Evolutionary conservation across 257 asterid species (phyloP).

Genomic region (Eustoma russellianum): DNA sequence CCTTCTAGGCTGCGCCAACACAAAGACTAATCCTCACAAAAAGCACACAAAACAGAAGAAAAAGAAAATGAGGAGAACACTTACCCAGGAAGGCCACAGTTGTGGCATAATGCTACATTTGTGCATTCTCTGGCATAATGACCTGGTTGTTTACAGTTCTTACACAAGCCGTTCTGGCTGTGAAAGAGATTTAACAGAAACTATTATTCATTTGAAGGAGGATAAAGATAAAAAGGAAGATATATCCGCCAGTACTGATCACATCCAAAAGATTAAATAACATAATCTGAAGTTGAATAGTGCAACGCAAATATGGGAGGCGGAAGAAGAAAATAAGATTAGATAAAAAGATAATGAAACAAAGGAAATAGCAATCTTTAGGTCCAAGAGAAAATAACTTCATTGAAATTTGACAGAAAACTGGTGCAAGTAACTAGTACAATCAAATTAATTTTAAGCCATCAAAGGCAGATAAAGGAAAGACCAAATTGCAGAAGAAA

Average conservation of each 20-base stretch:
- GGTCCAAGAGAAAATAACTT: too few species aligned
- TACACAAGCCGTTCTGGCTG: slow-evolving; percentile 79
- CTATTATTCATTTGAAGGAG: neutral
- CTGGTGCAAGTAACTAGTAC: too few species aligned
- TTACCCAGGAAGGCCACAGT: slow-evolving; percentile 98
- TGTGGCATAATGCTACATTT: slow-evolving; percentile 89
- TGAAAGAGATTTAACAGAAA: slow-evolving; percentile 17
- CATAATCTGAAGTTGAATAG: too few species aligned
- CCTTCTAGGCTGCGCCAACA: too few species aligned
- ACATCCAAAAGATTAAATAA: neutral
- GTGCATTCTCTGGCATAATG: slow-evolving; percentile 97
- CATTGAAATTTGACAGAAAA: too few species aligned
- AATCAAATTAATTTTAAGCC: too few species aligned
- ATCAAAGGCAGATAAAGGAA: too few species aligned
- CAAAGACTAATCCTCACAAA: too few species aligned
- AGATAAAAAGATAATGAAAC: neutral
- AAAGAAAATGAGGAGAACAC: slow-evolving; percentile 11
- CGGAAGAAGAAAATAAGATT: neutral
- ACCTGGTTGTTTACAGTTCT: slow-evolving; percentile 95
- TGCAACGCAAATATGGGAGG: neutral
- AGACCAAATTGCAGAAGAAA: too few species aligned
- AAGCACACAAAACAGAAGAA: too few species aligned
- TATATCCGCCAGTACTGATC: neutral
- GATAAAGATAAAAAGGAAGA: slow-evolving; percentile 4
- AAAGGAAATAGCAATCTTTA: too few species aligned